Percentiles rank a stretch among this genome's conserved stretches.
These are phyloP conservation scores for Papiliotrema laurentii DNA, from an alignment of 1,284 basidiomycete species.

Conservation along the genomic window DNA sequence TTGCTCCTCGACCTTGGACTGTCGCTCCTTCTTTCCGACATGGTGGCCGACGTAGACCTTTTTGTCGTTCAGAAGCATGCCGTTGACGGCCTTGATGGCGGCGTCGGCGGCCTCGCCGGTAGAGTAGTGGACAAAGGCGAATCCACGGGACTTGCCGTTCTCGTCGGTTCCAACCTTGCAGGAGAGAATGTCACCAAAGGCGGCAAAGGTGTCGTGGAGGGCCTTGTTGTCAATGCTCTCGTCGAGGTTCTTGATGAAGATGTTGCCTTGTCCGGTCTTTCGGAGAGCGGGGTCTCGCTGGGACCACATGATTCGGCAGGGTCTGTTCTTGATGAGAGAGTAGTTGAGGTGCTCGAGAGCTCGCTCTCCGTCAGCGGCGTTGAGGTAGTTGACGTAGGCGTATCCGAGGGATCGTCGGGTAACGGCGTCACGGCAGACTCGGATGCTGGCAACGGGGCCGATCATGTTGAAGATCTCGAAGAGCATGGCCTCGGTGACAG, in stretches of 20 bases:
- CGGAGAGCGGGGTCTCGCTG: slow-evolving; percentile 98
- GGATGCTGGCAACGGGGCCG: slow-evolving; percentile 96
- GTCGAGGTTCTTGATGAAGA: slow-evolving; percentile 99
- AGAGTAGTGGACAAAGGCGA: slow-evolving; percentile 98
- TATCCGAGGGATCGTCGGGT: slow-evolving; percentile 99
- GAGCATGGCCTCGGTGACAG: slow-evolving; percentile 98
- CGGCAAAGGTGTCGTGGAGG: slow-evolving; percentile 98
- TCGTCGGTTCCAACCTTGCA: slow-evolving; percentile 99
- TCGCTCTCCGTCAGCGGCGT: slow-evolving; percentile 94
- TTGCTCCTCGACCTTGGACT: slow-evolving; percentile 97
- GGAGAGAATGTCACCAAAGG: slow-evolving; percentile 97
- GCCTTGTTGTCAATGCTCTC: slow-evolving; percentile 99
- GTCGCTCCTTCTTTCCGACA: slow-evolving; percentile 96
- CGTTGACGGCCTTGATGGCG: slow-evolving; percentile 98
- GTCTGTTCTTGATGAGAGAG: slow-evolving; percentile 95
- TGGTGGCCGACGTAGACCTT: slow-evolving; percentile 98
- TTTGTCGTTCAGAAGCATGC: slow-evolving; percentile 98
- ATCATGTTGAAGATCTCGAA: slow-evolving; percentile 99
- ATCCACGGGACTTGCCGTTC: slow-evolving; percentile 87
- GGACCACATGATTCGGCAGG: slow-evolving; percentile 99
- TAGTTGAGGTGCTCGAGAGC: slow-evolving; percentile 99
- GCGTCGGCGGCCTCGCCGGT: slow-evolving; percentile 93
- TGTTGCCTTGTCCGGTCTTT: slow-evolving; percentile 99
- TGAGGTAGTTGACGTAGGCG: slow-evolving; percentile 99
- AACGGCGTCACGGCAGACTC: slow-evolving; percentile 99